A percentile compares a stretch with the other conserved stretches of the same genome.
Evolutionary conservation across 108 stramenopile species (phyloP).

Genomic region (Ochromonas danica): DNA sequence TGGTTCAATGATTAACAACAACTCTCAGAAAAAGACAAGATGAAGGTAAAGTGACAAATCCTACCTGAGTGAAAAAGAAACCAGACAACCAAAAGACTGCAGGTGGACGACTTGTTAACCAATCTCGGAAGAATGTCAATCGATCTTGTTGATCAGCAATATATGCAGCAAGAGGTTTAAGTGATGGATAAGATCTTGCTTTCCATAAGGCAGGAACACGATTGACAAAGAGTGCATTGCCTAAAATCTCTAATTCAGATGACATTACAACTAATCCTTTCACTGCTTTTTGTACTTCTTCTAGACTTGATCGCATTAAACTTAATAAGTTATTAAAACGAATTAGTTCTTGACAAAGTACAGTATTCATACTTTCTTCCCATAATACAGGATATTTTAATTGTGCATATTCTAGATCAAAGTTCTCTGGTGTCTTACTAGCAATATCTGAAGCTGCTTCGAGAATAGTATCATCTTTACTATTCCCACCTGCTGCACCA

Average conservation of each 20-base stretch:
- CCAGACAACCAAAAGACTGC: conserved; percentile 64
- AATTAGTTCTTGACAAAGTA: conserved; percentile 64
- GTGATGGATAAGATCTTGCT: conserved; percentile 53
- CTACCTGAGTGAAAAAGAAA: conserved; percentile 65
- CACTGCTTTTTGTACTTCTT: conserved; percentile 57
- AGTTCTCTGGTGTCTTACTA: conserved; percentile 50
- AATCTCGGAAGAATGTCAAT: conserved; percentile 53
- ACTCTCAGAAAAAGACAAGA: too few relatives aligned
- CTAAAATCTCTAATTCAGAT: conserved; percentile 54
- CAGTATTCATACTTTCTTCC: conserved; percentile 68
- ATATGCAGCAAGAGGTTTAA: conserved; percentile 60
- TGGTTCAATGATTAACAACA: not conserved
- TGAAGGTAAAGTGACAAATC: too few relatives aligned
- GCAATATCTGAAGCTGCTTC: conserved; percentile 55
- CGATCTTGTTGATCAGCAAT: conserved; percentile 54
- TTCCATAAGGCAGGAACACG: conserved; percentile 58
- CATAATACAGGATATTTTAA: conserved; percentile 60
- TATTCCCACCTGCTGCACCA: conserved; percentile 26
- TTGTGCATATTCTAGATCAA: conserved; percentile 61
- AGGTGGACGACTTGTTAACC: conserved; percentile 54
- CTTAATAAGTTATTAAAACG: conserved; percentile 59
- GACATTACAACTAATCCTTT: conserved; percentile 65
- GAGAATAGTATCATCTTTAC: conserved; percentile 47
- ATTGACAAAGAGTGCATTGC: conserved; percentile 62
- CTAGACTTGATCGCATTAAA: conserved; percentile 45